These are phyloP conservation scores for Hypoxylon sp. DNA, from an alignment of 2,329 filamentous ascomycete species.

Conservation along the genomic window DNA sequence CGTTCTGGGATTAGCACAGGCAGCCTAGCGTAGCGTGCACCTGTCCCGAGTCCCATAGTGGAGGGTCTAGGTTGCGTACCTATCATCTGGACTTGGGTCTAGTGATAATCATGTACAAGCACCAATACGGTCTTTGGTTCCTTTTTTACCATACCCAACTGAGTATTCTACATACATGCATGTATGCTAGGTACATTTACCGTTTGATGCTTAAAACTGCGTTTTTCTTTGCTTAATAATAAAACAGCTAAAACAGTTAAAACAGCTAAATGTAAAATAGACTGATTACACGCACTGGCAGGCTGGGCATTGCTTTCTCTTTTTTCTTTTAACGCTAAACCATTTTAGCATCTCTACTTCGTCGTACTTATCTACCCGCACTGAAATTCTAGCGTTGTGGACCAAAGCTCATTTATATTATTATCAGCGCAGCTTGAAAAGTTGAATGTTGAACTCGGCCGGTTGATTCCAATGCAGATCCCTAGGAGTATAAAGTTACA, in stretches of 20 bases:
- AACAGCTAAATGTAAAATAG: too few species aligned
- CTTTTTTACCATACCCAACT: neutral
- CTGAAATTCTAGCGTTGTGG: too few species aligned
- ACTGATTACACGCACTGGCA: too few species aligned
- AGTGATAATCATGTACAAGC: constrained; percentile 28
- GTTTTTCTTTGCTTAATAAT: too few species aligned
- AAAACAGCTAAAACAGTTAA: too few species aligned
- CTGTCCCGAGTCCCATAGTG: constrained; percentile 37
- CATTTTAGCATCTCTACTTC: too few species aligned
- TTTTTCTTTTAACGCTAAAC: too few species aligned
- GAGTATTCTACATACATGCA: neutral
- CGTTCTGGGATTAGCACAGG: constrained; percentile 12
- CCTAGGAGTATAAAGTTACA: constrained; percentile 22
- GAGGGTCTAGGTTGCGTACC: constrained; percentile 30
- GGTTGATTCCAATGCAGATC: too few species aligned
- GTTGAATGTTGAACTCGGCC: constrained; percentile 14
- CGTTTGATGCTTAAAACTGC: too few species aligned
- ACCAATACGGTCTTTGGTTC: constrained; percentile 13
- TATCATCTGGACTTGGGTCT: constrained; percentile 26
- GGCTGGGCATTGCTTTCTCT: too few species aligned
- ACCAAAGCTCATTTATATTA: too few species aligned
- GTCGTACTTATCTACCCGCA: too few species aligned
- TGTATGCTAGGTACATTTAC: constrained; percentile 2
- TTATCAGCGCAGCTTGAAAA: constrained; percentile 22
- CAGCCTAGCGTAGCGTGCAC: constrained; percentile 28